Percentiles rank a stretch among this genome's conserved stretches.
Conservation (phyloP, 805 yeast genomes). For the Blastobotrys chiropterorum region DNA sequence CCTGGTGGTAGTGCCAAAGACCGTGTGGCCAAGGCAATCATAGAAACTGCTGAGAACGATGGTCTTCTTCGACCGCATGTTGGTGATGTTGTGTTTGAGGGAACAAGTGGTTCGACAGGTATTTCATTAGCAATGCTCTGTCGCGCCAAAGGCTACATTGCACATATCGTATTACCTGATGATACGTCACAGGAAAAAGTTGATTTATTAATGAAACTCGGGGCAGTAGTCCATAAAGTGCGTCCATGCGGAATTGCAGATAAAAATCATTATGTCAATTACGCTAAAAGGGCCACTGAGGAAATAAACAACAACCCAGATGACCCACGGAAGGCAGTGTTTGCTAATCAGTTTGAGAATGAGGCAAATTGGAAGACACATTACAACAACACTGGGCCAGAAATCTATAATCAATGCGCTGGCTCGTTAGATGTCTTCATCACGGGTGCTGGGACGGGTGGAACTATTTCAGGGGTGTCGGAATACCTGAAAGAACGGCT, state of each 20-base stretch:
- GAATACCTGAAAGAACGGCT: constrained; percentile 55
- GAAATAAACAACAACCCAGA: constrained; percentile 34
- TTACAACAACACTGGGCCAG: constrained; percentile 84
- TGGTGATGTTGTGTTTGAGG: constrained; percentile 82
- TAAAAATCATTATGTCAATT: constrained; percentile 86
- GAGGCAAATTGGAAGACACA: constrained; percentile 86
- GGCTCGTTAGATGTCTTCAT: constrained; percentile 68
- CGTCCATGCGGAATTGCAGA: constrained; percentile 95
- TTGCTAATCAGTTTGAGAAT: constrained; percentile 95
- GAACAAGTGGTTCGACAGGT: constrained; percentile 96
- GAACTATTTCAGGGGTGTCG: constrained; percentile 92
- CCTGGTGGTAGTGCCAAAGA: constrained; percentile 98
- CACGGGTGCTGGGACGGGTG: constrained; percentile 95
- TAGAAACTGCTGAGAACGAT: constrained; percentile 54
- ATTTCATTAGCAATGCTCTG: constrained; percentile 89
- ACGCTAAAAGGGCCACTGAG: constrained; percentile 66
- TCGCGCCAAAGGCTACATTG: constrained; percentile 77
- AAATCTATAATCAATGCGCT: constrained; percentile 69
- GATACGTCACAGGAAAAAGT: constrained; percentile 86
- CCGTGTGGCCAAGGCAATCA: constrained; percentile 82
- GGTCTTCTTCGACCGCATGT: constrained; percentile 53
- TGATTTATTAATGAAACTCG: constrained; percentile 61
- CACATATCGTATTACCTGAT: constrained; percentile 92
- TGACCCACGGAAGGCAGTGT: constrained; percentile 53
- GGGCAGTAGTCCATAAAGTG: constrained; percentile 79